A percentile compares a stretch with the other conserved stretches of the same genome.
These are phyloP conservation scores for Globisporangium cylindrosporum DNA, from an alignment of 352 stramenopile genomes.

Conservation along the genomic window DNA sequence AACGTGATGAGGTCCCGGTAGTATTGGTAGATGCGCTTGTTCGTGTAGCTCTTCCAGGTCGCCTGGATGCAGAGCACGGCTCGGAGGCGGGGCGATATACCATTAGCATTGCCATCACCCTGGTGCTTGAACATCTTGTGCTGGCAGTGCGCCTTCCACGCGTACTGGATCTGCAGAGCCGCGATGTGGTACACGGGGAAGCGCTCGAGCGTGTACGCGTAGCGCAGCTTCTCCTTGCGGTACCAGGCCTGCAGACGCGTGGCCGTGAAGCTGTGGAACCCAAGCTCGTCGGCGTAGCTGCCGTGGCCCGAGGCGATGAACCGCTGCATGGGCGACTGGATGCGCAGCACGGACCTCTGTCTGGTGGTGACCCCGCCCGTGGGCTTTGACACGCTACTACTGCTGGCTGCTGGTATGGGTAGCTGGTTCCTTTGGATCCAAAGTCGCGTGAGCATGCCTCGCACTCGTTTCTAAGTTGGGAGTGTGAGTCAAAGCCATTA, in stretches of 20 bases:
- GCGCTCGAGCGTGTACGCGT: conserved; percentile 42
- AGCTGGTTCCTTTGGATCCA: conserved; percentile 2
- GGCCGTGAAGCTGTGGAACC: conserved; percentile 60
- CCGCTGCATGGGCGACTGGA: conserved; percentile 65
- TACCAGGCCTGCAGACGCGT: conserved; percentile 71
- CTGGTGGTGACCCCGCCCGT: neutral
- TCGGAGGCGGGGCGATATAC: conserved; percentile 31
- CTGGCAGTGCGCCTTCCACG: conserved; percentile 57
- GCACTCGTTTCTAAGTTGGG: conserved; percentile 40
- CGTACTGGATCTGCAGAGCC: conserved; percentile 78
- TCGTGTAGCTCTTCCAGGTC: conserved; percentile 72
- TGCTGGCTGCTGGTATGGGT: neutral
- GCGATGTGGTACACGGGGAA: conserved; percentile 85
- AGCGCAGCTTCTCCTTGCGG: conserved; percentile 44
- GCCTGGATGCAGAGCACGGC: conserved; percentile 56
- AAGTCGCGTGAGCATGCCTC: conserved; percentile 58
- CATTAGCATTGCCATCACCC: neutral
- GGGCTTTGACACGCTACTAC: conserved; percentile 8
- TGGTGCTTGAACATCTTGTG: conserved; percentile 31
- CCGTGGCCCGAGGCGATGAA: conserved; percentile 52
- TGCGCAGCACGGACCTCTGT: neutral
- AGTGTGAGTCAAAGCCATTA: neutral
- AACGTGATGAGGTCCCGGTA: conserved; percentile 83
- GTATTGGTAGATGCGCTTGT: conserved; percentile 72
- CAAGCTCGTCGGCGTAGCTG: conserved; percentile 48